phyloP scores from a whole-genome alignment of 2,329 filamentous ascomycete genomes.

The Trichoderma afroharzianum region DNA sequence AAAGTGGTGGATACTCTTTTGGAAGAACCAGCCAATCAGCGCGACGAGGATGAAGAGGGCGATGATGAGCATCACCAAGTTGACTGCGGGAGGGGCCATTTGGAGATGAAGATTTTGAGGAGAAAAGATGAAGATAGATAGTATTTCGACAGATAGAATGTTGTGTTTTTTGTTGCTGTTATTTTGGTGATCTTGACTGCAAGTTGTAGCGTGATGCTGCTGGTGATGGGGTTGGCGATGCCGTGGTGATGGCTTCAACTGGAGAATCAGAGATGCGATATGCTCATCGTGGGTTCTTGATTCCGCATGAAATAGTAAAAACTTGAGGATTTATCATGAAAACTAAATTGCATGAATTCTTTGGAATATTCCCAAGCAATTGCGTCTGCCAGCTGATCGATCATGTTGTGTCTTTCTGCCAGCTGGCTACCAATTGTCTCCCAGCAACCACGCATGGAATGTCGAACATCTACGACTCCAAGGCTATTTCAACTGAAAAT shows the following conservation, averaged over 20 bases:
- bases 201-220: not conserved
- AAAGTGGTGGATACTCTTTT: constrained; percentile 30
- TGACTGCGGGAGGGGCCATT: constrained; percentile 29
- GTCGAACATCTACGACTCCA: not conserved
- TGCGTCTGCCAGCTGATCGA: not conserved
- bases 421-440: not conserved
- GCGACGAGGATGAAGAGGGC: constrained; percentile 28
- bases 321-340: too few species aligned
- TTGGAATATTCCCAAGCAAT: not conserved
- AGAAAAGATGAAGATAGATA: not conserved
- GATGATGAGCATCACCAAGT: constrained; percentile 14
- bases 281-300: too few species aligned
- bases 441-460: not conserved
- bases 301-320: not conserved
- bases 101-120: not conserved
- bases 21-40: constrained; percentile 30
- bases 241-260: not conserved
- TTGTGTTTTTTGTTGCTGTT: not conserved
- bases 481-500: too few species aligned
- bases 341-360: not conserved
- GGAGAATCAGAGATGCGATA: not conserved
- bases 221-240: not conserved
- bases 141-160: not conserved
- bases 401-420: not conserved
- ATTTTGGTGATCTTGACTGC: too few species aligned